Percentiles rank a stretch among this genome's conserved stretches.
Conservation (phyloP, 495 filamentous ascomycete genomes). For the Xylona heveae region DNA sequence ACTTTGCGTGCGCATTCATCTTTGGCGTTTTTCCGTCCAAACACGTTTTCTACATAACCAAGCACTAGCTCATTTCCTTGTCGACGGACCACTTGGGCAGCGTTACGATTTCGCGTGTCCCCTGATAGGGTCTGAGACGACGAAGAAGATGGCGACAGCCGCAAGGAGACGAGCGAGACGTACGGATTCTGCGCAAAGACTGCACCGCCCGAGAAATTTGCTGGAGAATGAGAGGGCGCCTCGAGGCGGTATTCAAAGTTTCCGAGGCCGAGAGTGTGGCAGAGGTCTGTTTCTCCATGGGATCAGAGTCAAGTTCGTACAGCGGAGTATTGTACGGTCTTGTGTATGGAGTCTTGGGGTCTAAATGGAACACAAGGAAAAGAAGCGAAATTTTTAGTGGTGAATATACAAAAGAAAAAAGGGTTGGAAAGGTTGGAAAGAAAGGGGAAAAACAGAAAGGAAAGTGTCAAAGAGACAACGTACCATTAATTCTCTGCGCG, state of each 20-base stretch:
- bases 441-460: conserved; percentile 1
- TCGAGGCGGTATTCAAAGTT: conserved; percentile 6
- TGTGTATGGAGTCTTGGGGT: background rate
- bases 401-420: too few relatives aligned
- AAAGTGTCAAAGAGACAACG: background rate
- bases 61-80: too few relatives aligned
- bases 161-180: too few relatives aligned
- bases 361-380: background rate
- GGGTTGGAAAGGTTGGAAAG: too few relatives aligned
- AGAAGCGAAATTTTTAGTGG: background rate
- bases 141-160: too few relatives aligned
- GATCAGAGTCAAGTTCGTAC: background rate
- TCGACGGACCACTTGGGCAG: too few relatives aligned
- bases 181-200: too few relatives aligned
- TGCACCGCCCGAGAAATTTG: too few relatives aligned
- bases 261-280: conserved; percentile 5
- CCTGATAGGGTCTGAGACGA: too few relatives aligned
- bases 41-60: too few relatives aligned
- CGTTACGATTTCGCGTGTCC: too few relatives aligned
- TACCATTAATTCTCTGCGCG: conserved; percentile 7
- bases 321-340: background rate
- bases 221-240: too few relatives aligned
- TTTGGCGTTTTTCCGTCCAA: conserved; percentile 25
- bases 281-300: conserved; percentile 5
- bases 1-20: conserved; percentile 20